Base-by-base conservation (phyloP, 2,329 filamentous ascomycete genomes). In the Fusarium sambucinum region DNA sequence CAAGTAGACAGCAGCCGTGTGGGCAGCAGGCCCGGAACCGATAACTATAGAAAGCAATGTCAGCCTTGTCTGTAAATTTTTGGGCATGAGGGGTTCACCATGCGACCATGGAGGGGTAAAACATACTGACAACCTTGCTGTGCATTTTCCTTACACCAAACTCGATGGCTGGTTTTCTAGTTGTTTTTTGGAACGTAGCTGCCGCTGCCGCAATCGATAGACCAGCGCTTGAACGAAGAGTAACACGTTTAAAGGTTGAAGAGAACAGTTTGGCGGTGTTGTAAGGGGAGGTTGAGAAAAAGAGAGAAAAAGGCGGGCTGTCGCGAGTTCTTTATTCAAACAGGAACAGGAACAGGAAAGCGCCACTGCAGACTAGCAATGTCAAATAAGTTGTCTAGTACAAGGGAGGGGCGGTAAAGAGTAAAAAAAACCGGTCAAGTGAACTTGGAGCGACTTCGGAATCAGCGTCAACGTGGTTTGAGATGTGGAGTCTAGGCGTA, bases 1-100 rank as follows among this genome's bases (percentile, higher is more conserved):
- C 75, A 97, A 90, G 83, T 99, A 99, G 79, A 99, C 90, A 80
- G 96, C 96, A 66, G 96, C 96, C 46, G 96, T 99, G 84, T 99
- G 96, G 81, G 94, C 96, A 74, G 94, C 96, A 68, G 96, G 96
- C 84, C 96, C 96, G 67, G 96, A 99, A 84, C 96, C 94, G 82
- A 93, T 91, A 77, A 94, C 87, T 89, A 59, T 66, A 30, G 19
- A 10, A 40, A 21, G 46, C 59, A 57, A 45, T 32, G 63, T 65
- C 41, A 59, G 59, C 46, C 33, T 40, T 29, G n/a, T 32, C 25
- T 38, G 32, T 45, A 21, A 33, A 19, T 27, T 19, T 38, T 47
- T 19, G 27, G 29, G 55, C 25, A 51, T 51, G 61, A 50, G 46
- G 41, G 37, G 46, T 51, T 64, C 41, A 41, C 42, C 37, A 30